These are phyloP conservation scores for Tolypocladium endophyticum DNA, from an alignment of 2,329 filamentous ascomycete genomes.

Conservation along the genomic window DNA sequence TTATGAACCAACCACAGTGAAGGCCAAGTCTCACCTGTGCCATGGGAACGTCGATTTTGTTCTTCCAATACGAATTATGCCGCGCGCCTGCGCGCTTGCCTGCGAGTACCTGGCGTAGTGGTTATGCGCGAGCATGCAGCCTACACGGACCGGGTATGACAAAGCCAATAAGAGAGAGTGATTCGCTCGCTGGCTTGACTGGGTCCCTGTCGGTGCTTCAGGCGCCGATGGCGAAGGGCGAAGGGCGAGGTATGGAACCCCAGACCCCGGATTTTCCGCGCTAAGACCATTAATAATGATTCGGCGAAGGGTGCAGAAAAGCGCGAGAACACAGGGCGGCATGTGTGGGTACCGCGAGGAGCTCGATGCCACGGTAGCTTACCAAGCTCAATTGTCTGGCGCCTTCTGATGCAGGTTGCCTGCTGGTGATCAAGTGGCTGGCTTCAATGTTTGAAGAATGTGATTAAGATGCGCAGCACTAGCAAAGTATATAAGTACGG, in stretches of 20 bases:
- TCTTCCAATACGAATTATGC: no score
- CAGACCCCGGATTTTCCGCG: neutral
- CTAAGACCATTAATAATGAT: neutral
- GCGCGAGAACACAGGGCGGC: neutral
- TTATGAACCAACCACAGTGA: no score
- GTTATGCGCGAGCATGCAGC: no score
- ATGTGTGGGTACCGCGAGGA: neutral
- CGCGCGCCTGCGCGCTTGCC: no score
- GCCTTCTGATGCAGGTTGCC: neutral
- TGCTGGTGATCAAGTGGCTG: neutral
- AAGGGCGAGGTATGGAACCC: neutral
- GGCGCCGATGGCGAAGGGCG: neutral
- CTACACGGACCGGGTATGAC: no score
- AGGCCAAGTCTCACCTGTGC: neutral
- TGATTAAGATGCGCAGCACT: neutral
- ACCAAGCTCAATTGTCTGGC: neutral
- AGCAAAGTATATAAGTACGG: neutral
- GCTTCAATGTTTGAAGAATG: neutral
- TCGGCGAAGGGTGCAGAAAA: neutral
- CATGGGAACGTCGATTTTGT: no score
- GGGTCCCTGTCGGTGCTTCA: neutral
- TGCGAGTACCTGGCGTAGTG: no score
- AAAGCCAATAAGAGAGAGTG: no score
- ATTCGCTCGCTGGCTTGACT: no score
- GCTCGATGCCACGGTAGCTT: neutral